phyloP scores from a whole-genome alignment of 73 alveolate genomes.

The Breviolum minutum region DNA sequence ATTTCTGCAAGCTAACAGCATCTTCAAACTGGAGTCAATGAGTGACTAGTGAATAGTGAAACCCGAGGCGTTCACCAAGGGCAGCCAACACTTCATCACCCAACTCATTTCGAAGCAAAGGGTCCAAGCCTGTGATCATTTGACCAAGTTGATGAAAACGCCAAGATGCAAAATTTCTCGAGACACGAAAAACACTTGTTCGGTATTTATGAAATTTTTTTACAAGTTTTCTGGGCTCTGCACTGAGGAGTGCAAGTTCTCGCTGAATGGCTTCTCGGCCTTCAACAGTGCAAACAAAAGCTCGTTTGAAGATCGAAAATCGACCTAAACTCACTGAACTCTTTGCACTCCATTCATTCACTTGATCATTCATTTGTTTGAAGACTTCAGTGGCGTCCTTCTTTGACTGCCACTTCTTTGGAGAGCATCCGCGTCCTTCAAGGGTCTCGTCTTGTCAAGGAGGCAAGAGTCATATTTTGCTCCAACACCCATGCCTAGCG shows the following conservation, averaged over 20 bases:
- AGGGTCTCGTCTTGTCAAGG: neutral
- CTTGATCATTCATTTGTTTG: neutral
- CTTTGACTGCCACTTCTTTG: constrained; percentile 37
- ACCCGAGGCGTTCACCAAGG: constrained; percentile 9
- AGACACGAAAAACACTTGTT: no score
- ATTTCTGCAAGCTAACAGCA: neutral
- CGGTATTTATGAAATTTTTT: no score
- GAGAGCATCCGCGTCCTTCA: constrained; percentile 78
- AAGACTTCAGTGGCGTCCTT: neutral
- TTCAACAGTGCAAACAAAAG: neutral
- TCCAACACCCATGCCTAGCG: neutral
- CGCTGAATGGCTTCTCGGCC: constrained; percentile 66
- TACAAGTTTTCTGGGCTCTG: neutral
- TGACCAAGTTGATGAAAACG: no score
- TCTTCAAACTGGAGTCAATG: no score
- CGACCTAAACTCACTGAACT: no score
- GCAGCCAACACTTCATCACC: constrained; percentile 89
- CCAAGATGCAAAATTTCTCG: no score
- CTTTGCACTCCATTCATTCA: neutral
- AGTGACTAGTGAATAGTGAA: neutral
- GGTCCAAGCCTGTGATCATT: constrained; percentile 42
- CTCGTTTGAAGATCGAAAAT: neutral
- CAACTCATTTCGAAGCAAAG: constrained; percentile 56
- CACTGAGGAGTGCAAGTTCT: constrained; percentile 54
- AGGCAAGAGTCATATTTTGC: neutral